A percentile compares a stretch with the other conserved stretches of the same genome.
These are phyloP conservation scores for Glycine soja DNA, from an alignment of 306 rosid genomes.

Conservation along the genomic window DNA sequence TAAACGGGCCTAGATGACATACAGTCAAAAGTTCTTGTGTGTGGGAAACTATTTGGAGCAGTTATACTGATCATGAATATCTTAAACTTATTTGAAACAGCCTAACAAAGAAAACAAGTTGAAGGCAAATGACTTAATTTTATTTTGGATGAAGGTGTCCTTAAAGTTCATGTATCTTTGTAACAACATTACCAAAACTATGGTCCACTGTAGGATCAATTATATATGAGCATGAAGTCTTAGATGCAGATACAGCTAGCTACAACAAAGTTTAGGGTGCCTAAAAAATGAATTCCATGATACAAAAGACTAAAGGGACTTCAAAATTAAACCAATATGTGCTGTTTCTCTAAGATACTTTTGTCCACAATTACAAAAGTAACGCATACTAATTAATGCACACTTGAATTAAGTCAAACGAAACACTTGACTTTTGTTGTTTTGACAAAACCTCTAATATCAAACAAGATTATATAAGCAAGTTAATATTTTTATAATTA, in stretches of 20 bases:
- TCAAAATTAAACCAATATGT: not conserved
- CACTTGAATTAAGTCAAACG: no score
- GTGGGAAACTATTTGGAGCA: conserved; percentile 55
- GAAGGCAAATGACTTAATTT: not conserved
- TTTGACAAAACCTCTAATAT: not conserved
- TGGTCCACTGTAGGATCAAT: not conserved
- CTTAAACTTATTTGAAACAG: conserved; percentile 43
- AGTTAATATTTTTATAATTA: not conserved
- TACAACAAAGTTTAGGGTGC: not conserved
- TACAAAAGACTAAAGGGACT: not conserved
- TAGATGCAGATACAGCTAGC: not conserved
- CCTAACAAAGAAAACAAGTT: conserved; percentile 25
- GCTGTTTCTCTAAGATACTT: no score
- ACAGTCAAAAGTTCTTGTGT: conserved; percentile 18
- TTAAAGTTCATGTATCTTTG: not conserved
- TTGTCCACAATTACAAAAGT: no score
- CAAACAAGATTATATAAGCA: not conserved
- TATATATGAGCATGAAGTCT: not conserved
- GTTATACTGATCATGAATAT: conserved; percentile 42
- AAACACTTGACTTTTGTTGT: not conserved
- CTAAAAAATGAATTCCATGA: not conserved
- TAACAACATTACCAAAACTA: not conserved
- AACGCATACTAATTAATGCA: no score
- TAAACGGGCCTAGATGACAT: not conserved
- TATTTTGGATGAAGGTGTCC: not conserved